Base-by-base conservation (phyloP, 176 grass and related monocot genomes). In the Dendrocalamus sinicus region DNA sequence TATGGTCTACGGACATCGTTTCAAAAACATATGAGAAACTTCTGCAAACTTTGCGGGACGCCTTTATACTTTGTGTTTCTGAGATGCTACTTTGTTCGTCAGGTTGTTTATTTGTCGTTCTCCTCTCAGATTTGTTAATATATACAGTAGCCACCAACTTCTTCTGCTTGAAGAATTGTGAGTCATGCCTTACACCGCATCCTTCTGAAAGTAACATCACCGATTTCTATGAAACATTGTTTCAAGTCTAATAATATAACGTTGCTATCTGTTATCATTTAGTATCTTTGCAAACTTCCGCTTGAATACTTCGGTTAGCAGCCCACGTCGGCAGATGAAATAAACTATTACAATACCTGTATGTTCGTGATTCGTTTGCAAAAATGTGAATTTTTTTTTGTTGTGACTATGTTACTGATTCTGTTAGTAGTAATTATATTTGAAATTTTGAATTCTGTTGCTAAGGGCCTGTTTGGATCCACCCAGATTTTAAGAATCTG, bases 101-200 rank as follows among this genome's bases (percentile, higher is more conserved):
- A 24, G 2, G 26, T 7, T 46, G 48, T 37, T 37, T 75, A 55
- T 12, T 53, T 35, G 26, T 54, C 37, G 50, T 35, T 75, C 1
- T 52, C 51, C 9, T n/a, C 13, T 57, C 9, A 23, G 51, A 2
- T 23, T 59, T n/a, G 19, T 76, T 76, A 60, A 20, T 69, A 4
- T 40, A 79, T 58, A 67, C 41, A 69, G 88, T 60, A 26, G 28
- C 60, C 69, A 85, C 70, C 88, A 75, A 76, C 52, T 41, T 67
- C 10, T 16, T n/a, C 47, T 23, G 24, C 24, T 73, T 47, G 68
- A 19, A 84, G 13, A 67, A 84, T 43, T 39, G 87, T 15, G 67
- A 67, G 37, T 62, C 54, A 55, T 13, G 19, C 46, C 1, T 78
- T 20, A 37, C 87, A 30, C 13, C 28, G 62, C 24, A n/a, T 81